phyloP scores from a whole-genome alignment of 495 filamentous ascomycete genomes.

The Podospora fimiseda region DNA sequence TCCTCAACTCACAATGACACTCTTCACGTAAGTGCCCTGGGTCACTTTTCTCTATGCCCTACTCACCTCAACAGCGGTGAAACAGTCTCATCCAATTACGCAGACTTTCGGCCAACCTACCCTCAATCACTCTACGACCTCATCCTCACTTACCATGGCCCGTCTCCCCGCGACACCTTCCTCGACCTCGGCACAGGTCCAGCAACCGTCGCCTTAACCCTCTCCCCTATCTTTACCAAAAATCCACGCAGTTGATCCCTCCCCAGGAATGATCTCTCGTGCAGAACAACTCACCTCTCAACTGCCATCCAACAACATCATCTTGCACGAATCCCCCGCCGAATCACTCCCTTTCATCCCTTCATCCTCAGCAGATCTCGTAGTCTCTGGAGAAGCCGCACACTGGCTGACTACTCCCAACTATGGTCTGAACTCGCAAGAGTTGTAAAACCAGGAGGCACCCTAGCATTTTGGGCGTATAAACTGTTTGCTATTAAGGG shows the following conservation, averaged over 20 bases:
- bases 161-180: slow-evolving; percentile 27
- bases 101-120: slow-evolving; percentile 58
- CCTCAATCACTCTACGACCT: slow-evolving; percentile 47
- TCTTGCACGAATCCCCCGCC: slow-evolving; percentile 39
- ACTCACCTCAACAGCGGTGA: no score
- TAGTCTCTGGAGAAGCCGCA: slow-evolving; percentile 55
- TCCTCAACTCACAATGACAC: no score
- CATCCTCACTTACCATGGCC: slow-evolving; percentile 48
- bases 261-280: slow-evolving; percentile 50
- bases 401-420: slow-evolving; percentile 56
- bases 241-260: slow-evolving; percentile 54
- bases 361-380: slow-evolving; percentile 47
- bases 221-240: slow-evolving; percentile 44
- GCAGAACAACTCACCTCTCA: slow-evolving; percentile 39
- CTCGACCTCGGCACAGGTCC: slow-evolving; percentile 60
- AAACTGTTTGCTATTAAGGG: slow-evolving; percentile 52
- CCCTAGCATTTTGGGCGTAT: slow-evolving; percentile 58
- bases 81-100: slow-evolving; percentile 32
- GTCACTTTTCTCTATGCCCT: no score
- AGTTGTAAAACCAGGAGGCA: slow-evolving; percentile 48
- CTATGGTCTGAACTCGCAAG: slow-evolving; percentile 51
- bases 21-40: slow-evolving; percentile 14
- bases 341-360: slow-evolving; percentile 46
- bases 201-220: slow-evolving; percentile 49
- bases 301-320: slow-evolving; percentile 32